Evolutionary conservation across 208 protist species (phyloP).

Genomic region (Acanthamoeba sp.): DNA sequence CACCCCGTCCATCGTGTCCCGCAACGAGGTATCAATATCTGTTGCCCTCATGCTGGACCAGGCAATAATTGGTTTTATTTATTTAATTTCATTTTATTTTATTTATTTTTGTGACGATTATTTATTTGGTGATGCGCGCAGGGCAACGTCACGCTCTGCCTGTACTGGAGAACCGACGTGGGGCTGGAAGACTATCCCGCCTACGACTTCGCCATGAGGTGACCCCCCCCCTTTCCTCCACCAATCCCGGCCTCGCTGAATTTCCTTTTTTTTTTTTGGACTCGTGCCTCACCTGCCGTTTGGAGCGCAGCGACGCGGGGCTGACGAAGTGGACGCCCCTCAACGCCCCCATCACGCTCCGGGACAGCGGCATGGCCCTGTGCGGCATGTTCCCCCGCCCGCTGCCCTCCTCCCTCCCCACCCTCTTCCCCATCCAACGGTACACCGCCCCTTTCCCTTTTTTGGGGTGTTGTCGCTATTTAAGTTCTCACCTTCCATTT

Average conservation of each 20-base stretch:
- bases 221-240: too few species aligned
- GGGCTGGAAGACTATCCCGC: neutral
- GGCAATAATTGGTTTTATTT: too few species aligned
- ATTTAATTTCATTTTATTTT: too few species aligned
- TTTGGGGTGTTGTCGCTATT: too few species aligned
- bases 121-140: neutral
- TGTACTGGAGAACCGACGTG: neutral
- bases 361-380: neutral
- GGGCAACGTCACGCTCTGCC: neutral
- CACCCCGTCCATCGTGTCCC: neutral
- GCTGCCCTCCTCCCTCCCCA: neutral
- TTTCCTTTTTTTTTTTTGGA: too few species aligned
- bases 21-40: neutral
- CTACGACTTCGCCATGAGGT: conserved; percentile 6
- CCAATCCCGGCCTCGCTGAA: too few species aligned
- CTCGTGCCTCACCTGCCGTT: neutral
- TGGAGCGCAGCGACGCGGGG: neutral
- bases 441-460: neutral
- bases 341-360: neutral
- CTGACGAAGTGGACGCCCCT: neutral
- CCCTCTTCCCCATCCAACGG: conserved; percentile 34
- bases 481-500: too few species aligned
- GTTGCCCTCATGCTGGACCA: too few species aligned
- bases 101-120: too few species aligned
- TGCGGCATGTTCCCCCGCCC: neutral